A percentile compares a stretch with the other conserved stretches of the same genome.
Conservation (phyloP, 2,329 filamentous ascomycete species). For the Fusarium staphyleae region DNA sequence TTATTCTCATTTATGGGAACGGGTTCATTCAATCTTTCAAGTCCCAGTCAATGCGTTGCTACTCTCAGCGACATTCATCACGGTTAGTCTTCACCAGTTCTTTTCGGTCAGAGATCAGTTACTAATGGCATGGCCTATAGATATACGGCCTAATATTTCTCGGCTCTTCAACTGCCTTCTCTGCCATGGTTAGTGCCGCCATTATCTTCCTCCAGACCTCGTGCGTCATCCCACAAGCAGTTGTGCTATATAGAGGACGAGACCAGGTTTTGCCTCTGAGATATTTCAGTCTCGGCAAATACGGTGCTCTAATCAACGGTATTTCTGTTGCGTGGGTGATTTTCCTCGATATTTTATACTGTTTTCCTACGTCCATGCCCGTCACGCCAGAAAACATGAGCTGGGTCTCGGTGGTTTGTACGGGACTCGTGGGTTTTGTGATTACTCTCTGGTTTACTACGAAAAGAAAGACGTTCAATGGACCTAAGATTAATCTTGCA, state of each 20-base stretch:
- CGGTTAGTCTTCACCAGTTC: not conserved
- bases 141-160: conserved; percentile 43
- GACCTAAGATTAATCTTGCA: conserved; percentile 33
- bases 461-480: conserved; percentile 24
- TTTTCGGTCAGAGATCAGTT: too few species aligned
- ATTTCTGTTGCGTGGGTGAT: conserved; percentile 31
- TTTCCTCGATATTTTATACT: conserved; percentile 32
- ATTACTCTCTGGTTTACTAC: conserved; percentile 32
- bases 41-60: conserved; percentile 40
- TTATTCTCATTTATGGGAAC: conserved; percentile 37
- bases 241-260: conserved; percentile 38
- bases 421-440: conserved; percentile 26
- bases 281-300: conserved; percentile 38
- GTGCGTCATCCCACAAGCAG: conserved; percentile 39
- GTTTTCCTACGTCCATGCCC: conserved; percentile 30
- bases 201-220: conserved; percentile 41
- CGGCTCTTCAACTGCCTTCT: conserved; percentile 41
- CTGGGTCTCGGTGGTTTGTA: conserved; percentile 32
- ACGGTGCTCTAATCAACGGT: conserved; percentile 34
- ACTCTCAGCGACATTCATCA: conserved; percentile 25
- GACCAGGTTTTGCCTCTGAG: conserved; percentile 37
- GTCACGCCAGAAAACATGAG: conserved; percentile 36
- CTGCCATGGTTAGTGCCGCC: conserved; percentile 38
- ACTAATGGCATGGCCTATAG: not conserved
- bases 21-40: conserved; percentile 29